phyloP scores from a whole-genome alignment of 768 basidiomycete species.

The Serpula lacrymans region DNA sequence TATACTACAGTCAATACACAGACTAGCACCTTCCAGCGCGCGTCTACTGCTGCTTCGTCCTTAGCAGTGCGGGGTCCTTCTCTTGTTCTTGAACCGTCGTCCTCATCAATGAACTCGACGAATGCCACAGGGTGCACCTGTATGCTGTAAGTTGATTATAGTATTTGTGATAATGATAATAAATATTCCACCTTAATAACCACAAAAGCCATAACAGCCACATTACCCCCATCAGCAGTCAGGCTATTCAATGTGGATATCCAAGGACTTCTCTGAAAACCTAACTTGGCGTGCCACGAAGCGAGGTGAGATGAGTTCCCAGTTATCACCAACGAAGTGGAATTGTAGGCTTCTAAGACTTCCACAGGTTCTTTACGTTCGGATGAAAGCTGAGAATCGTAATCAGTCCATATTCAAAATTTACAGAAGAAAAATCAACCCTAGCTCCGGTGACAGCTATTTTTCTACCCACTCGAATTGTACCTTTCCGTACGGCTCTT shows the following conservation, averaged over 20 bases:
- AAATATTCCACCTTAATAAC: constrained; percentile 54
- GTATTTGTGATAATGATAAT: background rate
- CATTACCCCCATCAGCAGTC: constrained; percentile 74
- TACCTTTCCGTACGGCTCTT: constrained; percentile 63
- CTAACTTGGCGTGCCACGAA: constrained; percentile 86
- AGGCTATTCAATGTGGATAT: constrained; percentile 78
- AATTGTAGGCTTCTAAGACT: constrained; percentile 75
- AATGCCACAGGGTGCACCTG: constrained; percentile 76
- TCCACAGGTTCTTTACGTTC: constrained; percentile 78
- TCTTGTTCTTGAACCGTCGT: constrained; percentile 44
- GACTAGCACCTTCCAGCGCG: constrained; percentile 67
- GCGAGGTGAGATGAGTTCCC: constrained; percentile 88
- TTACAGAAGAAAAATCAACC: constrained; percentile 41
- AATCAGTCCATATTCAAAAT: background rate
- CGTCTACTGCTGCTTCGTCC: constrained; percentile 61
- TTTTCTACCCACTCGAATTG: constrained; percentile 78
- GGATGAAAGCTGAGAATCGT: constrained; percentile 51
- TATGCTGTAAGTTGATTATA: background rate
- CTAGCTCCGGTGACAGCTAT: constrained; percentile 75
- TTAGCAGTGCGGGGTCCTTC: constrained; percentile 64
- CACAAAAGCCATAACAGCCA: constrained; percentile 71
- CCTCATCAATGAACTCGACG: constrained; percentile 59
- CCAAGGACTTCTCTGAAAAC: constrained; percentile 64
- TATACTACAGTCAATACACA: constrained; percentile 1
- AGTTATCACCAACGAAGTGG: constrained; percentile 59